Evolutionary conservation across 148 eudicot species (phyloP).

Genomic region (Agrostemma githago): DNA sequence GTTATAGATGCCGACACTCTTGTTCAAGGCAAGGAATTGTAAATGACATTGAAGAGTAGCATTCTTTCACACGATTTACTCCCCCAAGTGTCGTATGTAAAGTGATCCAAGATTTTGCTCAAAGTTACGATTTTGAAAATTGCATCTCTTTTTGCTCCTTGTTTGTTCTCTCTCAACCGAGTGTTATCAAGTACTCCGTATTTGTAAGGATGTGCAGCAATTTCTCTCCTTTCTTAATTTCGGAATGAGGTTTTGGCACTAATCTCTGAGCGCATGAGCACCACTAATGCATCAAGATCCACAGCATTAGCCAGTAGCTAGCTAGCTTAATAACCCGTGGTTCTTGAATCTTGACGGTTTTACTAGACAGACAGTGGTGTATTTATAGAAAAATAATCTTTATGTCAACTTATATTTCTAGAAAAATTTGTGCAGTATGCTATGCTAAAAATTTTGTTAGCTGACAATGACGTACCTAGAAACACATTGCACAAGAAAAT

Average conservation of each 20-base stretch:
- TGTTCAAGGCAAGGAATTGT: constrained; percentile 4
- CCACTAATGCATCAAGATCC: too few species aligned
- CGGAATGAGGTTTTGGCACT: not conserved
- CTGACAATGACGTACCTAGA: too few species aligned
- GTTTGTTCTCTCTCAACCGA: not conserved
- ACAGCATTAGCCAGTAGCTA: too few species aligned
- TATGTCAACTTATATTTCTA: too few species aligned
- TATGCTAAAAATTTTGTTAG: too few species aligned
- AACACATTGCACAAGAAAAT: too few species aligned
- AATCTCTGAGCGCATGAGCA: not conserved
- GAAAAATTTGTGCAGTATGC: too few species aligned
- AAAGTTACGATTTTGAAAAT: not conserved
- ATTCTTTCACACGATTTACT: constrained; percentile 14
- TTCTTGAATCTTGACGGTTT: too few species aligned
- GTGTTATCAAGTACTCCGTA: not conserved
- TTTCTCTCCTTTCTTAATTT: not conserved
- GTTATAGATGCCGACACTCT: constrained; percentile 1
- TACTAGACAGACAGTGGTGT: too few species aligned
- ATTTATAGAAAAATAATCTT: too few species aligned
- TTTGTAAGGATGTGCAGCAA: not conserved
- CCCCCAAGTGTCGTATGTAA: constrained; percentile 11
- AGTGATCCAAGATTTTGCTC: constrained; percentile 1
- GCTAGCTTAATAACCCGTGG: too few species aligned
- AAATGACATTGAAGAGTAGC: constrained; percentile 10
- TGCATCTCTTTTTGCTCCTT: not conserved